Evolutionary conservation across 768 basidiomycete genomes (phyloP).

Genomic region (Gautieria morchelliformis): DNA sequence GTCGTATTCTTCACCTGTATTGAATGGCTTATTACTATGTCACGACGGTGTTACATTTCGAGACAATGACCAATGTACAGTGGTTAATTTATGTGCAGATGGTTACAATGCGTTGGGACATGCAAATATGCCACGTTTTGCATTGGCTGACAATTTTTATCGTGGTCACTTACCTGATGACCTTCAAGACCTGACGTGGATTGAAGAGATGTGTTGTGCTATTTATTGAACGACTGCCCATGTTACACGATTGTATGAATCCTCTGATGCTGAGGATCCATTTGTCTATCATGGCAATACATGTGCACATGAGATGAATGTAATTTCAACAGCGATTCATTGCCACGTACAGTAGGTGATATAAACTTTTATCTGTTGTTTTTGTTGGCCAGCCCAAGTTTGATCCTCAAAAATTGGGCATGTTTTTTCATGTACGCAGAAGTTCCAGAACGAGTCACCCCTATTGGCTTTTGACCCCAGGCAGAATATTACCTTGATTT

Average conservation of each 20-base stretch:
- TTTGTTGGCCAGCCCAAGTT: constrained; percentile 21
- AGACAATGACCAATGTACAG: too few species aligned
- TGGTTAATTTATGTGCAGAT: too few species aligned
- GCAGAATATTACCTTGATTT: constrained; percentile 25
- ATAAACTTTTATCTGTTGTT: constrained; percentile 19
- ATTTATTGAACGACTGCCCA: constrained; percentile 20
- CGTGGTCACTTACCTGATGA: constrained; percentile 15
- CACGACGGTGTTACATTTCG: too few species aligned
- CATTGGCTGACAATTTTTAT: constrained; percentile 17
- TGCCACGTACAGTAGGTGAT: constrained; percentile 20
- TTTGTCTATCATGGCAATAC: constrained; percentile 24
- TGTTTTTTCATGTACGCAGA: too few species aligned
- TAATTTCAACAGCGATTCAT: constrained; percentile 19
- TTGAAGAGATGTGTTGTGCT: constrained; percentile 23
- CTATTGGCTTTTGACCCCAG: constrained; percentile 25
- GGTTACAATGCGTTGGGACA: too few species aligned
- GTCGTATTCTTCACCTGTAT: too few species aligned
- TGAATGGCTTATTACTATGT: too few species aligned
- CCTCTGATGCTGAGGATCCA: constrained; percentile 16
- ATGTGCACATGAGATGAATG: constrained; percentile 25
- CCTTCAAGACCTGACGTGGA: constrained; percentile 19
- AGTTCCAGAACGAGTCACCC: constrained; percentile 12
- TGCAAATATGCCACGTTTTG: neutral
- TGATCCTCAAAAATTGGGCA: constrained; percentile 9
- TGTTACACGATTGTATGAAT: constrained; percentile 19